phyloP scores from a whole-genome alignment of 768 basidiomycete species.

The Naganishia kalamii region DNA sequence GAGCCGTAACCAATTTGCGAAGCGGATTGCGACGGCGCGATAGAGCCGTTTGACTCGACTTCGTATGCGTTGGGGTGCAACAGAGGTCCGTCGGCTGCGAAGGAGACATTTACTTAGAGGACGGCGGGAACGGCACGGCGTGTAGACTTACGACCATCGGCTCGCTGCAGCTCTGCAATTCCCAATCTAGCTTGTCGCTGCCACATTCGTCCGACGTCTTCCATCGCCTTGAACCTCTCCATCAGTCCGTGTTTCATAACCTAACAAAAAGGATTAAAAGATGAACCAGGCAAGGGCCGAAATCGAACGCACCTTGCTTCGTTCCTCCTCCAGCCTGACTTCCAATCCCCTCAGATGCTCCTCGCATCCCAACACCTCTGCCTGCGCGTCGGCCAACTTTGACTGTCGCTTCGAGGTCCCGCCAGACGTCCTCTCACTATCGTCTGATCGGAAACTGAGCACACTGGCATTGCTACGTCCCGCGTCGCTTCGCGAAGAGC shows the following conservation, averaged over 20 bases:
- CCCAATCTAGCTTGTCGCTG: conserved; percentile 40
- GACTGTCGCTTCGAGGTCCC: conserved; percentile 34
- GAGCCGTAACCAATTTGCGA: conserved; percentile 39
- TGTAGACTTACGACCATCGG: conserved; percentile 27
- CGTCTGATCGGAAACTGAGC: conserved; percentile 32
- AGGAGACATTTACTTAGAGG: background rate
- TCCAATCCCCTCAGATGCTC: conserved; percentile 43
- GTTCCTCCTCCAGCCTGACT: conserved; percentile 41
- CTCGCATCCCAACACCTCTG: conserved; percentile 45
- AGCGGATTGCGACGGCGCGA: conserved; percentile 45
- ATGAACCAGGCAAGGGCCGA: background rate
- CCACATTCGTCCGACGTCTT: conserved; percentile 46
- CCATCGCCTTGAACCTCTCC: conserved; percentile 45
- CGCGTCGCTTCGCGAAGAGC: conserved; percentile 14
- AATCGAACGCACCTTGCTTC: conserved; percentile 32
- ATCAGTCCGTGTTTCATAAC: conserved; percentile 44
- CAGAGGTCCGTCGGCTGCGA: conserved; percentile 18
- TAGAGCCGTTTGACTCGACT: conserved; percentile 44
- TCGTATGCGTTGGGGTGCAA: conserved; percentile 40
- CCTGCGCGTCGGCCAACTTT: conserved; percentile 44
- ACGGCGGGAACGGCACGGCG: background rate
- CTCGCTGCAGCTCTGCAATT: conserved; percentile 37
- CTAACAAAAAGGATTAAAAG: background rate
- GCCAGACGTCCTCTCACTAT: conserved; percentile 32
- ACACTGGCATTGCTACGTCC: conserved; percentile 27